Evolutionary conservation across 1,284 basidiomycete species (phyloP).

Genomic region (Phaffia rhodozyma): DNA sequence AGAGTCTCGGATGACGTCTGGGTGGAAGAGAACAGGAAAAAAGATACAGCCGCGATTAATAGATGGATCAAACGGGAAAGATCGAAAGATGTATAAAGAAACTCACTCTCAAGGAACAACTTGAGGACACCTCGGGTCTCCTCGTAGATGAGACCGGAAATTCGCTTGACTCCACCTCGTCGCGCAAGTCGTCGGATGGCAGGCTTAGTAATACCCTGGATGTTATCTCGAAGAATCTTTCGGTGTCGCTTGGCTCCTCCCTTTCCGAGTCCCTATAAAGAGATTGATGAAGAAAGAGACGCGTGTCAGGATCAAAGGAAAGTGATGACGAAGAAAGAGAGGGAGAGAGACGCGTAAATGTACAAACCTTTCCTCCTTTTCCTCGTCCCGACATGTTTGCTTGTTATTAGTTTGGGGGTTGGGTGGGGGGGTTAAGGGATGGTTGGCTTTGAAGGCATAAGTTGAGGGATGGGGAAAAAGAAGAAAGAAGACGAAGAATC

Average conservation of each 20-base stretch:
- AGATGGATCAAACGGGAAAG: no score
- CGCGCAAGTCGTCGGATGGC: constrained; percentile 88
- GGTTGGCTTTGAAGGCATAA: background rate
- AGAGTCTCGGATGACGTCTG: constrained; percentile 67
- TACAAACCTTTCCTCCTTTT: constrained; percentile 43
- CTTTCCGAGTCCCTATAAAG: constrained; percentile 60
- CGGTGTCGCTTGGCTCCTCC: constrained; percentile 81
- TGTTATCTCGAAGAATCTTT: constrained; percentile 71
- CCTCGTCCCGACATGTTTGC: constrained; percentile 59
- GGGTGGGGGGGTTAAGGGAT: background rate
- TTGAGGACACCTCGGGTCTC: constrained; percentile 79
- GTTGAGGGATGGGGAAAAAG: background rate
- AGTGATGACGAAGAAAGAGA: constrained; percentile 22
- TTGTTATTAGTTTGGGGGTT: constrained; percentile 25
- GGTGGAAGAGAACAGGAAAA: background rate
- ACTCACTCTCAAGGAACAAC: constrained; percentile 52
- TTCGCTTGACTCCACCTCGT: constrained; percentile 91
- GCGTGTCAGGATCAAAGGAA: constrained; percentile 22
- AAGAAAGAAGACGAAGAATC: no score
- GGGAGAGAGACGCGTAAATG: no score
- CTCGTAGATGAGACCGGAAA: constrained; percentile 83
- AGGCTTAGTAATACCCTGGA: constrained; percentile 68
- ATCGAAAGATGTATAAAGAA: no score
- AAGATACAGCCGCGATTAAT: background rate
- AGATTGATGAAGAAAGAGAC: background rate